These are phyloP conservation scores for Rhynchospora tenuis DNA, from an alignment of 176 grass and related monocot genomes.

Conservation along the genomic window DNA sequence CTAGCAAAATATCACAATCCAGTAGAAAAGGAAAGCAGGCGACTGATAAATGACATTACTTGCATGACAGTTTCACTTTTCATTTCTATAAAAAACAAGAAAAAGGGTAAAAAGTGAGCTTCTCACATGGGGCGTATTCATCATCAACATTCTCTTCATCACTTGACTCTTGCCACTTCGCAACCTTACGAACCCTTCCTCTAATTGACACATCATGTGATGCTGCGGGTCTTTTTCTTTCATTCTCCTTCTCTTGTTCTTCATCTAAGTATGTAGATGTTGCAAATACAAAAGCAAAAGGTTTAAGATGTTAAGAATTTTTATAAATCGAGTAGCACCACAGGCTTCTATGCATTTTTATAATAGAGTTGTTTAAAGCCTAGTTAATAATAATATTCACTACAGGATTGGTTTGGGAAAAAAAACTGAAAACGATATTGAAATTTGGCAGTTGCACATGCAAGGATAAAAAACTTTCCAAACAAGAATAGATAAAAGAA, in stretches of 20 bases:
- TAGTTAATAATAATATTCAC: no score
- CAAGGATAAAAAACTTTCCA: background rate
- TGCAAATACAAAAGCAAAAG: conserved; percentile 11
- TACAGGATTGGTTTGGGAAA: background rate
- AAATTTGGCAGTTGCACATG: background rate
- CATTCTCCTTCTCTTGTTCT: conserved; percentile 62
- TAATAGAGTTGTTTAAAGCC: no score
- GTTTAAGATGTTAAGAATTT: background rate
- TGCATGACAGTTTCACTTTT: background rate
- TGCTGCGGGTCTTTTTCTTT: conserved; percentile 75
- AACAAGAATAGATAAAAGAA: background rate
- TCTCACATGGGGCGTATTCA: conserved; percentile 92
- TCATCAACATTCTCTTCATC: conserved; percentile 54
- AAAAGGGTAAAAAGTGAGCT: conserved; percentile 2
- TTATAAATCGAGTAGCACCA: background rate
- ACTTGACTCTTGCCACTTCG: conserved; percentile 68
- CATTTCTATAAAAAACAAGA: background rate
- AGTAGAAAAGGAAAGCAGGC: background rate
- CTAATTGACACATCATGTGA: conserved; percentile 73
- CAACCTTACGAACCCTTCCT: conserved; percentile 78
- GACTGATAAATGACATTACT: background rate
- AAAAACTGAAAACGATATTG: background rate
- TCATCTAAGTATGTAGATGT: conserved; percentile 36
- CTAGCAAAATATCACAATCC: conserved; percentile 14
- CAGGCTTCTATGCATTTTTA: background rate